Evolutionary conservation across 139 green algal genomes (phyloP).

Genomic region (Asterochloris sp.): DNA sequence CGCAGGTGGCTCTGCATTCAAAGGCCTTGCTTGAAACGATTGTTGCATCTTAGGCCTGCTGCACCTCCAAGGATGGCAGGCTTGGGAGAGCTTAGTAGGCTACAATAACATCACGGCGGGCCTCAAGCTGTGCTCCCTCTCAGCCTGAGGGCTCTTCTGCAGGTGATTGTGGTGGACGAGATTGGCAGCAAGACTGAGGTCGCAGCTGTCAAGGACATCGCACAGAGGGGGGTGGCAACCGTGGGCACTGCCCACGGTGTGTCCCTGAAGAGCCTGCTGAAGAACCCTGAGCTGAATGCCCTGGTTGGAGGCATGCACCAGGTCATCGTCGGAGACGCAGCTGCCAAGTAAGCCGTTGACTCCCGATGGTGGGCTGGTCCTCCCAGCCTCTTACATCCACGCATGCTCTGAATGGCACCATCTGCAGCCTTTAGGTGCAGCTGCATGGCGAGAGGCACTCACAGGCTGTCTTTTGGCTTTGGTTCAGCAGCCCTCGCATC

Average conservation of each 20-base stretch:
- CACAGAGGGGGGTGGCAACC: slow-evolving; percentile 52
- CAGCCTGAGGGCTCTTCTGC: neutral
- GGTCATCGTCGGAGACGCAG: slow-evolving; percentile 37
- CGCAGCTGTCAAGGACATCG: slow-evolving; percentile 44
- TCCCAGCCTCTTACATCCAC: neutral
- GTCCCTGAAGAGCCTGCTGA: slow-evolving; percentile 14
- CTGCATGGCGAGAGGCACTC: neutral
- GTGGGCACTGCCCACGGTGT: slow-evolving; percentile 52
- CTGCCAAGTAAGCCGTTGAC: slow-evolving; percentile 7
- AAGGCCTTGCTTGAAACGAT: neutral
- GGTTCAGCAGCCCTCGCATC: neutral
- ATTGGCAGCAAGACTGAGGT: slow-evolving; percentile 54
- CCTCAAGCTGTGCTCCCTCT: neutral
- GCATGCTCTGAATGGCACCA: neutral
- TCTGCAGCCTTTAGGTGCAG: neutral
- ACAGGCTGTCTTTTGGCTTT: no score
- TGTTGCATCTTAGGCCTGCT: no score
- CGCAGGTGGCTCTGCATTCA: slow-evolving; percentile 28
- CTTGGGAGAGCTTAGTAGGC: no score
- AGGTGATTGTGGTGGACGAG: slow-evolving; percentile 65
- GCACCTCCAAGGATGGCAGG: no score
- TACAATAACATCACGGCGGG: neutral
- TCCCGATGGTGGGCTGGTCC: neutral
- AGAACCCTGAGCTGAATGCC: slow-evolving; percentile 59
- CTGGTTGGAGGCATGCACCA: slow-evolving; percentile 51